phyloP scores from a whole-genome alignment of 768 basidiomycete species.

The Hydnum rufescens region DNA sequence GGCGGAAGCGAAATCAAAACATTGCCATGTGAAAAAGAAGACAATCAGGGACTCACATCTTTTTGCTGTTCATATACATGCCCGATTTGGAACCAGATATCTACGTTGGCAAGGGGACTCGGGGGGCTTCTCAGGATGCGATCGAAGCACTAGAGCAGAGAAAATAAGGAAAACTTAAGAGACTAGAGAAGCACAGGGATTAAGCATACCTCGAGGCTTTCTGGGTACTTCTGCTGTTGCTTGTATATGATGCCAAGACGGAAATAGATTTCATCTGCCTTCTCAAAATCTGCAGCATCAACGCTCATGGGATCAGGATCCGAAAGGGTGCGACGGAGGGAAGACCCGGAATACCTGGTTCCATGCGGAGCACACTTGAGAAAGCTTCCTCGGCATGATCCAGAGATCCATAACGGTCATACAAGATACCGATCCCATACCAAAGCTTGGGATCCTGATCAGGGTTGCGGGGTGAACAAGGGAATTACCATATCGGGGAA shows the following conservation, averaged over 20 bases:
- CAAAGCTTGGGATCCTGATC: conserved; percentile 85
- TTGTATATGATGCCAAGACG: conserved; percentile 98
- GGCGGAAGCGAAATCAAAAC: neutral
- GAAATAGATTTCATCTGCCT: conserved; percentile 96
- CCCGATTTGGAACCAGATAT: conserved; percentile 99
- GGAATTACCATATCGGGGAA: no score
- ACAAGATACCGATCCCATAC: conserved; percentile 98
- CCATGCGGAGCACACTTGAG: conserved; percentile 88
- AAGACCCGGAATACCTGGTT: conserved; percentile 42
- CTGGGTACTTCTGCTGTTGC: conserved; percentile 85
- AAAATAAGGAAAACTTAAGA: neutral
- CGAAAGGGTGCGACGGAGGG: neutral
- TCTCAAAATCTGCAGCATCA: conserved; percentile 87
- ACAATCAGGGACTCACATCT: conserved; percentile 53
- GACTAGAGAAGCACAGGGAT: neutral
- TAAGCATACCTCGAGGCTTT: conserved; percentile 38
- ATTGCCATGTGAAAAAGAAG: neutral
- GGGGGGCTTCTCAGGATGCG: conserved; percentile 93
- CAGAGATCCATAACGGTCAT: conserved; percentile 93
- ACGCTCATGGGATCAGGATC: neutral
- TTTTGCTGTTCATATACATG: conserved; percentile 97
- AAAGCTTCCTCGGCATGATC: conserved; percentile 99
- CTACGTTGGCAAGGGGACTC: conserved; percentile 83
- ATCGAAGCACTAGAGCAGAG: conserved; percentile 85
- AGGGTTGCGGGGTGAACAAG: no score